A percentile compares a stretch with the other conserved stretches of the same genome.
Conservation (phyloP, 2,329 filamentous ascomycete species). For the Fusarium coicis region DNA sequence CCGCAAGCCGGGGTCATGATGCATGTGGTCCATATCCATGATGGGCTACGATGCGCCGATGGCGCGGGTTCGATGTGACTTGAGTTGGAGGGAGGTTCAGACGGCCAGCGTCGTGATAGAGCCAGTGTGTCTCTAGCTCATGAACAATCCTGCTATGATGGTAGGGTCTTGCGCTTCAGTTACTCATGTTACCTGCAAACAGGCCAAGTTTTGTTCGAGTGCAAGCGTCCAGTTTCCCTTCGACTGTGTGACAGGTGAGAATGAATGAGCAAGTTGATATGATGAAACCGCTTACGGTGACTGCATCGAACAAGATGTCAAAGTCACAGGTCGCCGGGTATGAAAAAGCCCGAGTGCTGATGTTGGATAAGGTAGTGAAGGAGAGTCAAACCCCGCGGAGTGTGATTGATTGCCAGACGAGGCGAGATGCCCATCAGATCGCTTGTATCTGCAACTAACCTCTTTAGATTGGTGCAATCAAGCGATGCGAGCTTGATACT, state of each 20-base stretch:
- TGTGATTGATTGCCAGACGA: neutral
- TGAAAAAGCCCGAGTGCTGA: neutral
- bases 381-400: conserved; percentile 2
- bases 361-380: conserved; percentile 5
- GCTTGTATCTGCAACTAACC: neutral
- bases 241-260: conserved; percentile 4
- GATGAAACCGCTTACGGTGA: neutral
- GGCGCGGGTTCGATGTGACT: neutral
- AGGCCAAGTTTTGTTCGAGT: neutral
- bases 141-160: neutral
- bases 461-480: neutral
- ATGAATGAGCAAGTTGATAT: conserved; percentile 35
- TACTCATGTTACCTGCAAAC: neutral
- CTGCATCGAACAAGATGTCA: neutral
- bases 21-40: conserved; percentile 49
- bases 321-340: neutral
- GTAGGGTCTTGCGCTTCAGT: neutral
- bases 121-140: neutral
- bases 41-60: conserved; percentile 18
- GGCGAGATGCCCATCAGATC: neutral
- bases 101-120: conserved; percentile 17
- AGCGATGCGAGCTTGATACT: neutral
- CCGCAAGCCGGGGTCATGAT: conserved; percentile 48
- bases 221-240: neutral
- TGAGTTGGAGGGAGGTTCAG: neutral